These are phyloP conservation scores for Diaporthe eres DNA, from an alignment of 2,329 filamentous ascomycete species.

Conservation along the genomic window DNA sequence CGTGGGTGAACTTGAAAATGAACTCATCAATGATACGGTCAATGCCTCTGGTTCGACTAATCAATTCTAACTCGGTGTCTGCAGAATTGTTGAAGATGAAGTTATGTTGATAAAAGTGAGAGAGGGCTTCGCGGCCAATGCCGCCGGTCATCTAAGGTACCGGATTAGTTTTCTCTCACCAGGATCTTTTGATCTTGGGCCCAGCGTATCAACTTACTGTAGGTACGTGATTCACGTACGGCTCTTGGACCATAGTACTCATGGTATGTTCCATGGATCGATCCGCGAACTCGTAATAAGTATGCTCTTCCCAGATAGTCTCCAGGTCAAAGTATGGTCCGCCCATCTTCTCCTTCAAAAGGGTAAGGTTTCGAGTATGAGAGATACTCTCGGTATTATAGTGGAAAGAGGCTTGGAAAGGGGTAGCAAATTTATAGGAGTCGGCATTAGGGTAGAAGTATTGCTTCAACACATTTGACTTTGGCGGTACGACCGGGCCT, in stretches of 20 bases:
- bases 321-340: constrained; percentile 83
- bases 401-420: constrained; percentile 43
- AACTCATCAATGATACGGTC: constrained; percentile 82
- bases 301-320: constrained; percentile 84
- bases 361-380: constrained; percentile 76
- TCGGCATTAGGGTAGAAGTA: constrained; percentile 33
- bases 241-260: constrained; percentile 58
- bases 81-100: constrained; percentile 82
- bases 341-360: constrained; percentile 73
- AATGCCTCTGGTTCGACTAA: constrained; percentile 79
- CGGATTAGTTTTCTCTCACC: background rate
- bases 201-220: constrained; percentile 62
- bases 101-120: constrained; percentile 78
- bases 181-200: too few species aligned
- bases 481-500: background rate
- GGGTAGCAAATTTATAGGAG: constrained; percentile 38
- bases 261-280: constrained; percentile 80
- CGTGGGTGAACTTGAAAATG: constrained; percentile 75
- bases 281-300: constrained; percentile 77
- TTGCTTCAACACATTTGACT: background rate
- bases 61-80: constrained; percentile 76
- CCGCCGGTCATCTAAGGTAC: constrained; percentile 71
- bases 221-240: constrained; percentile 80
- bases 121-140: constrained; percentile 73
- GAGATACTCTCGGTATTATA: constrained; percentile 57